A percentile compares a stretch with the other conserved stretches of the same genome.
These are phyloP conservation scores for Pyrenophora tritici-repentis DNA, from an alignment of 2,329 filamentous ascomycete species.

Conservation along the genomic window DNA sequence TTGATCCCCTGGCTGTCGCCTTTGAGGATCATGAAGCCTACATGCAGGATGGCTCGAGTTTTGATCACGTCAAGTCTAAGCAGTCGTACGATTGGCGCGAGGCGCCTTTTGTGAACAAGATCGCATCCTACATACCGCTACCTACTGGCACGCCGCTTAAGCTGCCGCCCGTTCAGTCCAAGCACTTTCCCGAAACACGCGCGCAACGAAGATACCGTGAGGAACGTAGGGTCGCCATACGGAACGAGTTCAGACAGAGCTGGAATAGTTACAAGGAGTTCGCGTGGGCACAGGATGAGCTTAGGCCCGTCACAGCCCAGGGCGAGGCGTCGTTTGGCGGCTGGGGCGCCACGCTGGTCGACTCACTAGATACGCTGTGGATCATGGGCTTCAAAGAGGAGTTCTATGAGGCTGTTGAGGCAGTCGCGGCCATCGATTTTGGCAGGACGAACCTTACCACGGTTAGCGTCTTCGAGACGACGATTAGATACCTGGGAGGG, in stretches of 20 bases:
- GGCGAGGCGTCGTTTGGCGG: conserved; percentile 52
- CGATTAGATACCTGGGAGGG: conserved; percentile 50
- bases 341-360: conserved; percentile 55
- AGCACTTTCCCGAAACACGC: conserved; percentile 44
- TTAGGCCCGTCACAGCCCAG: conserved; percentile 49
- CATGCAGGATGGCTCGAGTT: conserved; percentile 37
- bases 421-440: conserved; percentile 53
- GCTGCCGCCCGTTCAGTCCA: conserved; percentile 50
- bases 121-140: conserved; percentile 43
- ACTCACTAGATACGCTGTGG: conserved; percentile 54
- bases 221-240: conserved; percentile 45
- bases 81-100: conserved; percentile 49
- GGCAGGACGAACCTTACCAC: conserved; percentile 45
- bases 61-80: conserved; percentile 20
- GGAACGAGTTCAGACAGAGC: conserved; percentile 48
- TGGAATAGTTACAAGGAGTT: conserved; percentile 52
- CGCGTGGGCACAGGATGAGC: conserved; percentile 56
- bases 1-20: conserved; percentile 36
- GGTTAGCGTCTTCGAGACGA: conserved; percentile 59
- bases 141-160: conserved; percentile 44
- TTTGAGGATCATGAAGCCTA: conserved; percentile 36
- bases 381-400: conserved; percentile 56
- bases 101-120: conserved; percentile 48
- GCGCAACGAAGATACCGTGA: conserved; percentile 34
- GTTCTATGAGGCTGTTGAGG: conserved; percentile 53